These are phyloP conservation scores for Neospora caninum DNA, from an alignment of 169 alveolate species.

Conservation along the genomic window DNA sequence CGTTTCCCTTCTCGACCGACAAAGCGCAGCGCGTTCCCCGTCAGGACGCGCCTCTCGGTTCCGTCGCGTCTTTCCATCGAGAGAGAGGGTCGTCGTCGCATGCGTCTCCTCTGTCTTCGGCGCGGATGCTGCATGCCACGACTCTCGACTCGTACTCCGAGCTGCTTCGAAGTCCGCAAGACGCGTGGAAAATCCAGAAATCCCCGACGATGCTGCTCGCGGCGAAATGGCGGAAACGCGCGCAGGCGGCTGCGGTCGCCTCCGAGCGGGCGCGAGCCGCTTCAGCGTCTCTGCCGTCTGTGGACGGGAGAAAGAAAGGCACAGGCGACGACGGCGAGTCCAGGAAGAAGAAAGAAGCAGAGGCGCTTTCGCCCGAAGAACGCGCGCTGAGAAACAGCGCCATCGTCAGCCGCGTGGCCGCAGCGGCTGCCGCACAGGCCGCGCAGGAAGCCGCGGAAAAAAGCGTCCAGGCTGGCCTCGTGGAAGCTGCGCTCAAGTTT, in stretches of 20 bases:
- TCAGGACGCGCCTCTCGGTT: no score
- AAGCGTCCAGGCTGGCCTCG: background rate
- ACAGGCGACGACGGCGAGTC: background rate
- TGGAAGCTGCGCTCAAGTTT: constrained; percentile 5
- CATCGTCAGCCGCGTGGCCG: background rate
- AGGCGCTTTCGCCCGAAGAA: background rate
- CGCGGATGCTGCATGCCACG: no score
- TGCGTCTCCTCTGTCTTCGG: no score
- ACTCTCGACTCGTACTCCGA: no score
- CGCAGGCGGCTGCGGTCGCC: constrained; percentile 5
- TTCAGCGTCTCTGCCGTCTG: background rate
- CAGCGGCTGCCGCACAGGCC: background rate
- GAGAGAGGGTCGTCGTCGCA: no score
- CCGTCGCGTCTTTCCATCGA: no score
- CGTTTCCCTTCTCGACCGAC: no score
- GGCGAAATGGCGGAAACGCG: background rate
- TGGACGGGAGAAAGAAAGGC: background rate
- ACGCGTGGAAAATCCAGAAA: no score
- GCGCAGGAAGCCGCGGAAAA: background rate
- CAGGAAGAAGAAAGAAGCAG: background rate
- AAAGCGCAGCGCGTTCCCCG: no score
- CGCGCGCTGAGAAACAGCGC: background rate
- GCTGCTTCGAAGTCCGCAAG: no score
- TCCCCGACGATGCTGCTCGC: background rate
- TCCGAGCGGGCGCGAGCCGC: background rate